Percentiles rank a stretch among this genome's conserved stretches.
Conservation (phyloP, 805 yeast species). For the Cyberlindnera maritima region DNA sequence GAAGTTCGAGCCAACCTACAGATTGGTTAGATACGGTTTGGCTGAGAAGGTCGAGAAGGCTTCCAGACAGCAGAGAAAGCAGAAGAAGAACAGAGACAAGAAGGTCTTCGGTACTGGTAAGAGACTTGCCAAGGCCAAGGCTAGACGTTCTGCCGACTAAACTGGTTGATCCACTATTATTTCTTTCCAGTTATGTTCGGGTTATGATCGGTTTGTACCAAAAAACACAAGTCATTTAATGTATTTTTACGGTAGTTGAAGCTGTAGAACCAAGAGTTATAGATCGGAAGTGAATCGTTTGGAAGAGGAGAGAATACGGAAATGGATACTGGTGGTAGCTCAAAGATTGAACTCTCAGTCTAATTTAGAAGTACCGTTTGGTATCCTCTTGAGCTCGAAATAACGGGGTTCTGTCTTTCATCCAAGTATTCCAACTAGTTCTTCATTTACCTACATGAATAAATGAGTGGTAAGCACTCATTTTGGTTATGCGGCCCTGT, state of each 20-base stretch:
- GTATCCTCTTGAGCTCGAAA: no score
- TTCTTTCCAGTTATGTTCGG: conserved; percentile 5
- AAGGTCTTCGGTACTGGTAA: conserved; percentile 98
- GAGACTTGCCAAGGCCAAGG: conserved; percentile 88
- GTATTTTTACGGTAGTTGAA: conserved; percentile 9
- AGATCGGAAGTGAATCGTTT: no score
- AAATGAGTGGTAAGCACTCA: background rate
- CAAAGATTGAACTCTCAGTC: no score
- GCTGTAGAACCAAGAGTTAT: background rate
- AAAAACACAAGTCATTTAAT: conserved; percentile 11
- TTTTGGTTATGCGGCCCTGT: background rate
- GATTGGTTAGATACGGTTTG: conserved; percentile 98
- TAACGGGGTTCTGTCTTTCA: no score
- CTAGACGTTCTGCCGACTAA: conserved; percentile 87
- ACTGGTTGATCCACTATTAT: conserved; percentile 6
- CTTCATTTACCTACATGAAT: background rate
- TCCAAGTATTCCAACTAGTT: no score
- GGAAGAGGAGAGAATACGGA: no score
- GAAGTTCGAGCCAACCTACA: conserved; percentile 98
- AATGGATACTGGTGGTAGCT: no score
- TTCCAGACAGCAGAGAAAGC: conserved; percentile 99
- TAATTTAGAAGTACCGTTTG: no score
- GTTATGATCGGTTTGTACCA: conserved; percentile 7
- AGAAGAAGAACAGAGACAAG: conserved; percentile 99
- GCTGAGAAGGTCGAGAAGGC: conserved; percentile 95